Conservation (phyloP, 2,329 filamentous ascomycete species). For the Penicillium sp. region DNA sequence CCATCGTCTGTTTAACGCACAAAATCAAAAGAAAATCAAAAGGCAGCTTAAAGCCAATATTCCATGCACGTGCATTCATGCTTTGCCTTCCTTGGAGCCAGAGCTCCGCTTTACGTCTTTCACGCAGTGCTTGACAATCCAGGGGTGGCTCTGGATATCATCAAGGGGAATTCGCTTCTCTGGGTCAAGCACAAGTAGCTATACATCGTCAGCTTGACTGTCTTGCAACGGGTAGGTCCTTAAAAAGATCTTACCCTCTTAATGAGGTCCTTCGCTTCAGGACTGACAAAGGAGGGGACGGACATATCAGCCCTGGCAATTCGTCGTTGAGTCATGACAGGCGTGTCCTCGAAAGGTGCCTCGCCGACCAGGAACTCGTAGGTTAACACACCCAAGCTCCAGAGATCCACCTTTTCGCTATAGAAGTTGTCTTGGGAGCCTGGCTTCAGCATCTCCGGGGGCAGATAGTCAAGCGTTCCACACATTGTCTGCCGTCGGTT, state of each 20-base stretch:
- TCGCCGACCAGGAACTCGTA: constrained; percentile 97
- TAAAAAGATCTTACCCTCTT: constrained; percentile 66
- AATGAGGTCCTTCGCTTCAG: constrained; percentile 88
- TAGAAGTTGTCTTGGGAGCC: constrained; percentile 83
- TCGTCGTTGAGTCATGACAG: constrained; percentile 87
- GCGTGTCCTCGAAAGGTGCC: constrained; percentile 94
- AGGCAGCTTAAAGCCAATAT: constrained; percentile 20
- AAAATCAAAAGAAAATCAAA: constrained; percentile 4
- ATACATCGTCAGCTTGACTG: constrained; percentile 25
- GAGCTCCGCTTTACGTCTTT: constrained; percentile 50
- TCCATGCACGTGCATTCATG: constrained; percentile 22
- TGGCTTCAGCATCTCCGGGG: constrained; percentile 93
- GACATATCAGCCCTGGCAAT: constrained; percentile 91
- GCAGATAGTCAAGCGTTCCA: constrained; percentile 94
- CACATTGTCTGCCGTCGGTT: constrained; percentile 93
- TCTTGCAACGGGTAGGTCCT: background rate
- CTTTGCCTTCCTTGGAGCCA: constrained; percentile 34
- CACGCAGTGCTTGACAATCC: constrained; percentile 94
- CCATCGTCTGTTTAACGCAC: constrained; percentile 4
- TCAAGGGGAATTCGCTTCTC: constrained; percentile 90
- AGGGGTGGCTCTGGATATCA: constrained; percentile 84
- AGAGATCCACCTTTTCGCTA: constrained; percentile 92
- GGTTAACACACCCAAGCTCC: constrained; percentile 90
- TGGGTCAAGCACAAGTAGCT: constrained; percentile 87
- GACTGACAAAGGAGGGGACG: constrained; percentile 83